Base-by-base conservation (phyloP, 1,139 yeast species). In the Sugiyamaella xylanicola region DNA sequence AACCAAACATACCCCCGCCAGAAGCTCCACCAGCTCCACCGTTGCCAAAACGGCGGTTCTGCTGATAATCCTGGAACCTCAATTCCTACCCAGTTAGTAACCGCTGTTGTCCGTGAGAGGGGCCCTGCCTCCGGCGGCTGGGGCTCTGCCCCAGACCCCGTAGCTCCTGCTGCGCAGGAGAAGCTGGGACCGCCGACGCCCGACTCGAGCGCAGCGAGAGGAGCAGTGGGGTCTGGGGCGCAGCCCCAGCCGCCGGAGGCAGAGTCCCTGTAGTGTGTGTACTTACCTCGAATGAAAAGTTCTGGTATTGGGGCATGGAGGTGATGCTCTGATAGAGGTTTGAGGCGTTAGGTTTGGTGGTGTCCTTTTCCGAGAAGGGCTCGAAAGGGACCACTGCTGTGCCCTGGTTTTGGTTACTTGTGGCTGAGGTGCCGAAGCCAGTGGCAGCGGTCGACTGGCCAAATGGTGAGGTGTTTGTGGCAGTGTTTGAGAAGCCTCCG, bases 231-330 rank as follows among this genome's bases (percentile, higher is more conserved):
- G 32, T 25, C 32, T 11, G 32, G 32, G 32, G 32, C 32, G 11
- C 9, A 5, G 32, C 32, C 32, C 32, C 32, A 11, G 32, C 32
- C 32, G 32, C 32, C 32, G 32, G 32, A 20, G 21, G 35, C 16
- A n/a, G 9, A 15, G n/a, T n/a, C n/a, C n/a, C n/a, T n/a, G n/a
- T n/a, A n/a, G n/a, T n/a, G n/a, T n/a, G 27, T 8, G 15, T 9
- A 27, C 52, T 41, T 48, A 48, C 52, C 48, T 52, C 55, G 66
- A 86, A 82, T 0, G 96, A 87, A 65, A 74, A 88, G 65, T 84
- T 84, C 63, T 80, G 79, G 70, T 93, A 93, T 67, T 90, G 96
- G 13, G 96, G 96, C 98, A 93, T 92, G 43, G 89, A 81, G 19
- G 87, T 77, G 60, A 95, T 85, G 64, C 84, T 85, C 69, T 92